A percentile compares a stretch with the other conserved stretches of the same genome.
These are phyloP conservation scores for Ulota crispa DNA, from an alignment of 225 moss, liverwort and hornwort species.

Conservation along the genomic window DNA sequence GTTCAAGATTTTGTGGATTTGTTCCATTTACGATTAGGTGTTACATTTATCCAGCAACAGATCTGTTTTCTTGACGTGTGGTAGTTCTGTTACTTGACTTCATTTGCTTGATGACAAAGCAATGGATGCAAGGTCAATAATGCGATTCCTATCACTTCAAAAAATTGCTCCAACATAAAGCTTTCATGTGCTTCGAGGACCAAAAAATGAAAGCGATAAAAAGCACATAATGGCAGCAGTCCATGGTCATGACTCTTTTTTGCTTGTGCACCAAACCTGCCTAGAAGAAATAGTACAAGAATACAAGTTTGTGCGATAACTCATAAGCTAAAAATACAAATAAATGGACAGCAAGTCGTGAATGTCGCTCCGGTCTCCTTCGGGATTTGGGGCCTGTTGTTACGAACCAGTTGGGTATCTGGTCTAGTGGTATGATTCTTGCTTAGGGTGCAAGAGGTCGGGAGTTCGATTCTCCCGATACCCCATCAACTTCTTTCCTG, in stretches of 20 bases:
- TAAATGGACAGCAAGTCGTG: rapidly evolving
- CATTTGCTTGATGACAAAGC: background rate
- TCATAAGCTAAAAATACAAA: no score
- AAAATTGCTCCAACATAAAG: background rate
- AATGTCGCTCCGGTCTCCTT: rapidly evolving
- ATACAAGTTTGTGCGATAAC: rapidly evolving
- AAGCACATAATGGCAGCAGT: background rate
- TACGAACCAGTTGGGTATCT: background rate
- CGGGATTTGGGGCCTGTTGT: rapidly evolving
- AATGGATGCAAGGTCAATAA: background rate
- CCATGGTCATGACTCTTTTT: no score
- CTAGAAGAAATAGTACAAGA: no score
- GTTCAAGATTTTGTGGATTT: background rate
- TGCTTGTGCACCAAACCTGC: no score
- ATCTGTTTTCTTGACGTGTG: background rate
- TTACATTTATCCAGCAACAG: background rate
- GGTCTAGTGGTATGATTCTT: slow-evolving; percentile 36
- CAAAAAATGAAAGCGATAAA: background rate
- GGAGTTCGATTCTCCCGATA: slow-evolving; percentile 33
- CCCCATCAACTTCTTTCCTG: background rate
- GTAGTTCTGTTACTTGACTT: background rate
- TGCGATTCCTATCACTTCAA: background rate
- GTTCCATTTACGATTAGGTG: background rate
- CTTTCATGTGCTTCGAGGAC: background rate
- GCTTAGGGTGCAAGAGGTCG: slow-evolving; percentile 35